phyloP scores from a whole-genome alignment of 768 basidiomycete genomes.

The Suillus hirtellus region DNA sequence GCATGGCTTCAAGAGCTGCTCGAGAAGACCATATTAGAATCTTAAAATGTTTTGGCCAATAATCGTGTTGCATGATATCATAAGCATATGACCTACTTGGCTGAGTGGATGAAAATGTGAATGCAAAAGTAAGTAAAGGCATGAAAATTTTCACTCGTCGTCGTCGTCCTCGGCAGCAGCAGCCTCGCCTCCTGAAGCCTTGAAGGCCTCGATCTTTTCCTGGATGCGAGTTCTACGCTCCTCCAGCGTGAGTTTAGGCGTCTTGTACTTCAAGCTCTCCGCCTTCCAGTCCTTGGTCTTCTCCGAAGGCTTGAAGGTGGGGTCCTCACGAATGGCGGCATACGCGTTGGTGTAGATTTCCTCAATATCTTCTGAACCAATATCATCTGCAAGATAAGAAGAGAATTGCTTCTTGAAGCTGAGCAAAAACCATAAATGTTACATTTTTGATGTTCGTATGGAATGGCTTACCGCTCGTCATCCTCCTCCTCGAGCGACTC shows the following conservation, averaged over 20 bases:
- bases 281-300: conserved; percentile 92
- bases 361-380: conserved; percentile 96
- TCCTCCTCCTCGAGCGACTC: conserved; percentile 99
- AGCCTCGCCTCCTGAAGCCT: conserved; percentile 53
- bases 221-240: conserved; percentile 82
- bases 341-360: conserved; percentile 93
- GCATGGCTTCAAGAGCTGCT: conserved; percentile 58
- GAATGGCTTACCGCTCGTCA: conserved; percentile 74
- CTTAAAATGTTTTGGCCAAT: conserved; percentile 16
- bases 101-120: conserved; percentile 13
- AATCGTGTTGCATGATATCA: conserved; percentile 21
- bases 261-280: conserved; percentile 73
- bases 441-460: neutral
- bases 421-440: conserved; percentile 14
- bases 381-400: conserved; percentile 90
- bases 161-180: conserved; percentile 44
- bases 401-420: conserved; percentile 99
- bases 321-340: conserved; percentile 95
- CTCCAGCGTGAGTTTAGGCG: conserved; percentile 66
- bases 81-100: conserved; percentile 18
- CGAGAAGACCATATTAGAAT: conserved; percentile 34
- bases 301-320: conserved; percentile 84
- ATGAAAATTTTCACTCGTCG: conserved; percentile 54
- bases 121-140: neutral
- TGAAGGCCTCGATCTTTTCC: conserved; percentile 88